These are phyloP conservation scores for Paraphoma sp. DNA, from an alignment of 2,329 filamentous ascomycete genomes.

Conservation along the genomic window DNA sequence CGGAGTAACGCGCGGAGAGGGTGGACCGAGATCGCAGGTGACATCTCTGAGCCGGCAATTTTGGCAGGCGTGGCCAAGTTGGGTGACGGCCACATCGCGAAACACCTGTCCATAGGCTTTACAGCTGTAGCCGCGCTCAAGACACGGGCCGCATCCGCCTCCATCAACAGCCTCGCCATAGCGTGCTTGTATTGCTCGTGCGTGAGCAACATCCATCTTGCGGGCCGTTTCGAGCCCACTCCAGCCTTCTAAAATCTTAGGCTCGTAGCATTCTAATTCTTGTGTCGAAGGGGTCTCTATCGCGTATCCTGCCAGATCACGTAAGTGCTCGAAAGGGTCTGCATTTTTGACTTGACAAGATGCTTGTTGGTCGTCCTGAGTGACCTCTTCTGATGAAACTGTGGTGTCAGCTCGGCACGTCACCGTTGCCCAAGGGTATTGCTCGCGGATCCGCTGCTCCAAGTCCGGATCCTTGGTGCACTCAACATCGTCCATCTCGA, in stretches of 20 bases:
- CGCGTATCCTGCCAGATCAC: slow-evolving; percentile 9
- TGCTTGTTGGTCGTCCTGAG: not conserved
- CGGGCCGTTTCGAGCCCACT: not conserved
- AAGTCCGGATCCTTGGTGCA: not conserved
- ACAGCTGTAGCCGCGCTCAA: slow-evolving; percentile 5
- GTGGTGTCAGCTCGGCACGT: not conserved
- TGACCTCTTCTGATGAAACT: not conserved
- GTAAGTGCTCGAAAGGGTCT: not conserved
- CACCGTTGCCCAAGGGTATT: not conserved
- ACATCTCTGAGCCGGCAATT: not conserved
- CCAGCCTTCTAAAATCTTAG: slow-evolving; percentile 1
- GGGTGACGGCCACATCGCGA: not conserved
- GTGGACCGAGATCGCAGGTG: not conserved
- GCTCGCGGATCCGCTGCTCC: not conserved
- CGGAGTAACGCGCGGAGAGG: not conserved
- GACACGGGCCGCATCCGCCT: slow-evolving; percentile 8
- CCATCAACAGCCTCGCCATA: slow-evolving; percentile 6
- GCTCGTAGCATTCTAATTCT: slow-evolving; percentile 4
- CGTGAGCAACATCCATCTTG: slow-evolving; percentile 14
- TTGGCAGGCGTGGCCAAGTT: not conserved
- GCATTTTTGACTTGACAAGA: not conserved
- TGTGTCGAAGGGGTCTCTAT: slow-evolving; percentile 3
- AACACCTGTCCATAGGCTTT: slow-evolving; percentile 9
- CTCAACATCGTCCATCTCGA: not conserved
- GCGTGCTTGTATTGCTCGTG: slow-evolving; percentile 10